Evolutionary conservation across 495 filamentous ascomycete species (phyloP).

Genomic region (Acidiella bohemica): DNA sequence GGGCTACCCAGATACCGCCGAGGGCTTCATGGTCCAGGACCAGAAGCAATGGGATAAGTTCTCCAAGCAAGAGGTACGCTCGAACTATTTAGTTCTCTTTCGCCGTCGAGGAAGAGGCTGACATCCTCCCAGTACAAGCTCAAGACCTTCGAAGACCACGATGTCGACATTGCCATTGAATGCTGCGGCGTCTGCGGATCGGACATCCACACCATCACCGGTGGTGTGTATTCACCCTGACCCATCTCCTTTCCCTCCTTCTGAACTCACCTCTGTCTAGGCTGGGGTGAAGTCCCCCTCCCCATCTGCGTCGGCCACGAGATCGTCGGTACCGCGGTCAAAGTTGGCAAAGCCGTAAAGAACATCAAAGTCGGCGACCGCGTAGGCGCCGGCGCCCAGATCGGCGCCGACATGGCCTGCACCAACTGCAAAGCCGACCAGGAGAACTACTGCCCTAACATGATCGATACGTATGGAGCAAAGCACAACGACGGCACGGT

Average conservation of each 20-base stretch:
- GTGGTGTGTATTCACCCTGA: no score
- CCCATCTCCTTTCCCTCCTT: no score
- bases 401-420: conserved; percentile 57
- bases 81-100: no score
- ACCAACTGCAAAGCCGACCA: conserved; percentile 54
- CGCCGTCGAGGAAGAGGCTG: no score
- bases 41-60: conserved; percentile 43
- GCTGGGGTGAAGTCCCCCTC: conserved; percentile 56
- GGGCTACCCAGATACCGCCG: conserved; percentile 62
- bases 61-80: neutral
- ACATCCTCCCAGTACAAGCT: conserved; percentile 60
- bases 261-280: no score
- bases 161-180: conserved; percentile 57
- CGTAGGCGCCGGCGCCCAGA: conserved; percentile 67
- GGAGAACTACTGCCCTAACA: conserved; percentile 64
- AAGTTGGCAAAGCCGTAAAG: conserved; percentile 53
- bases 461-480: conserved; percentile 52
- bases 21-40: conserved; percentile 56
- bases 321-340: conserved; percentile 50
- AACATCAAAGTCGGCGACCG: conserved; percentile 57
- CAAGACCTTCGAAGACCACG: conserved; percentile 58
- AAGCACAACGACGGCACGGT: conserved; percentile 44
- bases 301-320: conserved; percentile 67
- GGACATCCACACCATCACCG: conserved; percentile 50
- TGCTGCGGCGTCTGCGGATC: conserved; percentile 63